Evolutionary conservation across 257 asterid genomes (phyloP), one percentile per base, ranked within the genome.

Genomic region (Petunia axillaris): DNA sequence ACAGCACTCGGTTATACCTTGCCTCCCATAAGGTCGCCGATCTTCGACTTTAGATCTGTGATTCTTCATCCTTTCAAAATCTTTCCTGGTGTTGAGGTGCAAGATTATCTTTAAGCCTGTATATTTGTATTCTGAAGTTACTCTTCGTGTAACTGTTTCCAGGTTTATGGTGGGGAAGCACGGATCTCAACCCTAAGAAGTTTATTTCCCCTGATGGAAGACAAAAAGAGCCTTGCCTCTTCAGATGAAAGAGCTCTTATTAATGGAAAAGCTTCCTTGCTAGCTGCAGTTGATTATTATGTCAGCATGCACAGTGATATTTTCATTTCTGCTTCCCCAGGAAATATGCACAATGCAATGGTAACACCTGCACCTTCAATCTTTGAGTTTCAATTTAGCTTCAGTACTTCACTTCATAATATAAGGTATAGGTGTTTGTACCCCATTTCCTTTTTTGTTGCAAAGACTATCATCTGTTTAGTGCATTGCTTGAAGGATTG

Each of bases 121-220:
- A 63, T 9, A 2, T 8, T 63, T 63, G 43, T 11, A 3, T 62
- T 63, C 16, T 63, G 15, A 37, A 63, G 15, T 36, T 66, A n/a
- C 57, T 7, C 79, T 5, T 53, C 40, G 1, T 59, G 53, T 41
- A 2, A 4, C 52, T 8, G 16, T 67, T 83, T 80, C 40, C 82
- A 95, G 98, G 98, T 95, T 37, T 95, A 93, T 53, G 98, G 98
- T n/a, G 98, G 98, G 85, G 97, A 93, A 84, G 97, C 97, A 54
- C 89, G 98, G 87, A 81, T 93, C 86, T 90, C 98, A 25, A 86
- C 93, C 3, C 82, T 95, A 16, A 80, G 95, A 81, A 87, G 89
- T 80, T 79, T 95, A 84, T 95, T 95, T 90, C 98, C 98, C 2
- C 85, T 89, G 35, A 91, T 95, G 98, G 97, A 95, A 86, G 93